phyloP scores from a whole-genome alignment of 2,329 filamentous ascomycete species.

The Talaromyces islandicus region DNA sequence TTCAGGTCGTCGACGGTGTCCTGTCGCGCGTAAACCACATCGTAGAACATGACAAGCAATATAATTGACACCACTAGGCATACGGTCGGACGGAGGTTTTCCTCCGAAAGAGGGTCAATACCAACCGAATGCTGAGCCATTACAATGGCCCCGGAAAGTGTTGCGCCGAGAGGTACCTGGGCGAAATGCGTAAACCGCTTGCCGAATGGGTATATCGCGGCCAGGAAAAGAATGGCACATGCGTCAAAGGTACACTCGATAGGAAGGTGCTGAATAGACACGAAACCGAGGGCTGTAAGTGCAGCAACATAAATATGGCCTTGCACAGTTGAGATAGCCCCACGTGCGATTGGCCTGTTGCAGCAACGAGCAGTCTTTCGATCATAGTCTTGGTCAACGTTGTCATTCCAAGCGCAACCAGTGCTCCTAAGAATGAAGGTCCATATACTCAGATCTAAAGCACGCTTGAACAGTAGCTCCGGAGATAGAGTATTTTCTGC shows the following conservation, averaged over 20 bases:
- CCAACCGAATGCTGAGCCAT: not conserved
- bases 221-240: not conserved
- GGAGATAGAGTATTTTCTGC: not conserved
- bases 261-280: not conserved
- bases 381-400: conserved; percentile 6
- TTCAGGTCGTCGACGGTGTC: conserved; percentile 1
- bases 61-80: not conserved
- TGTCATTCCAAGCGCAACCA: conserved; percentile 3
- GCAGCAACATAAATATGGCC: conserved; percentile 2
- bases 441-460: conserved; percentile 1
- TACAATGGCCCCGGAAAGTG: not conserved
- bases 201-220: conserved; percentile 6
- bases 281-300: not conserved
- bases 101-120: not conserved
- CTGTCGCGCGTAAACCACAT: conserved; percentile 1
- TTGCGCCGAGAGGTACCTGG: conserved; percentile 3
- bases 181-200: conserved; percentile 7
- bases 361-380: not conserved
- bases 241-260: not conserved
- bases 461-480: not conserved
- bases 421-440: conserved; percentile 5
- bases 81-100: not conserved
- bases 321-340: conserved; percentile 1
- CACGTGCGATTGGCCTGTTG: conserved; percentile 4
- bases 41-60: not conserved